Percentiles rank a stretch among this genome's conserved stretches.
Conservation (phyloP, 495 filamentous ascomycete species). For the Xylaria grammica region DNA sequence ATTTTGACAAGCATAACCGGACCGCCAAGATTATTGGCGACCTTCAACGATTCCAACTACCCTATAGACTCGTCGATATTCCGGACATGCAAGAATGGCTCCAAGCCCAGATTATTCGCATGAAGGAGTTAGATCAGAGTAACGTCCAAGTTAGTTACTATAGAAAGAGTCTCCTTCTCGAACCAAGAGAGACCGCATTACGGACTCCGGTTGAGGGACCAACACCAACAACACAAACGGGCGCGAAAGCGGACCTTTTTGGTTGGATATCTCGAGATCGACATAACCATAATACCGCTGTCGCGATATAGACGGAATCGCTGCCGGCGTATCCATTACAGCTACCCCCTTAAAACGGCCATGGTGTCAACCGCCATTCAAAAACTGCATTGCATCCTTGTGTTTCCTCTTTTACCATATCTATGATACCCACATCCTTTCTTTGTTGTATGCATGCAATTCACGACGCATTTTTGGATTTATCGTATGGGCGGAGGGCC, state of each 20-base stretch:
- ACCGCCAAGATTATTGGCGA: constrained; percentile 95
- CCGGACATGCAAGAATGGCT: constrained; percentile 96
- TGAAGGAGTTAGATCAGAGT: constrained; percentile 77
- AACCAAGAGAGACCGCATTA: constrained; percentile 72
- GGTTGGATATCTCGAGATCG: constrained; percentile 45
- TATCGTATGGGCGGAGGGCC: constrained; percentile 23
- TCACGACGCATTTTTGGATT: constrained; percentile 36
- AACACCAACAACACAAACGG: constrained; percentile 23
- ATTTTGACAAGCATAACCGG: constrained; percentile 96
- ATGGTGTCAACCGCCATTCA: not conserved
- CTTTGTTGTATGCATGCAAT: constrained; percentile 27
- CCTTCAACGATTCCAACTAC: constrained; percentile 95
- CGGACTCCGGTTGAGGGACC: constrained; percentile 56
- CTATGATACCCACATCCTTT: constrained; percentile 40
- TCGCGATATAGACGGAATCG: constrained; percentile 28
- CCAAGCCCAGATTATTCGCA: constrained; percentile 78
- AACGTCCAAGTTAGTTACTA: constrained; percentile 83
- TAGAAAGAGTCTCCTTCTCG: constrained; percentile 84
- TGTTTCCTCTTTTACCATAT: constrained; percentile 18
- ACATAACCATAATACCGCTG: constrained; percentile 31
- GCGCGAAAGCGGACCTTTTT: constrained; percentile 37
- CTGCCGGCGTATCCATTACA: not conserved
- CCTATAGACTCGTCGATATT: constrained; percentile 83
- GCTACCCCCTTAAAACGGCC: not conserved
- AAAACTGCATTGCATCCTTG: constrained; percentile 14